These are phyloP conservation scores for Lasiodiplodia citricola DNA, from an alignment of 2,329 filamentous ascomycete genomes.

Conservation along the genomic window DNA sequence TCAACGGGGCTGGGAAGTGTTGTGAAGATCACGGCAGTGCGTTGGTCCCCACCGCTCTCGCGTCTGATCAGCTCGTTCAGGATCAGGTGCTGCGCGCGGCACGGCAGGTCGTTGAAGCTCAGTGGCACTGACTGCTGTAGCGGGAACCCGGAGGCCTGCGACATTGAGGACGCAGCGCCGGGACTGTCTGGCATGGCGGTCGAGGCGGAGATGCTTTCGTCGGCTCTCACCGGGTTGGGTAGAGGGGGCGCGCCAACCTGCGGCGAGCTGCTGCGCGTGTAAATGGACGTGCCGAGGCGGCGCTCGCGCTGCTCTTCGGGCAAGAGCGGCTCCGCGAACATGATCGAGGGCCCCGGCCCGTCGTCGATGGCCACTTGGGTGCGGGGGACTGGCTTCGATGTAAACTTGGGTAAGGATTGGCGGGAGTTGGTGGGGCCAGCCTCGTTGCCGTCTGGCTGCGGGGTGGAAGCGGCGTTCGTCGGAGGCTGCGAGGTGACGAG, in stretches of 20 bases:
- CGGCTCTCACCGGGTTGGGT: not conserved
- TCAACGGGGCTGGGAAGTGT: conserved; percentile 82
- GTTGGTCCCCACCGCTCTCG: conserved; percentile 27
- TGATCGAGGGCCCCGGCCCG: conserved; percentile 71
- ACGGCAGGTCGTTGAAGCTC: conserved; percentile 85
- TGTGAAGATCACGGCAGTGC: conserved; percentile 79
- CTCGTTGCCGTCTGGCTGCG: not conserved
- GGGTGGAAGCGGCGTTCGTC: not conserved
- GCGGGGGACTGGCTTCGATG: conserved; percentile 73
- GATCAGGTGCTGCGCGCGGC: conserved; percentile 83
- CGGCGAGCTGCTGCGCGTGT: conserved; percentile 19
- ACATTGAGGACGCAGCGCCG: not conserved
- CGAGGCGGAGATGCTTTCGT: not conserved
- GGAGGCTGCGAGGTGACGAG: conserved; percentile 5
- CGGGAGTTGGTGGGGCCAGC: conserved; percentile 59
- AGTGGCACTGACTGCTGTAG: conserved; percentile 69
- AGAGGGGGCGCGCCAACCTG: not conserved
- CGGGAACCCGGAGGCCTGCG: conserved; percentile 52
- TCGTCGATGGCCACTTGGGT: conserved; percentile 70
- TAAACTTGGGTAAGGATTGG: conserved; percentile 68
- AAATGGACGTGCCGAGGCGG: conserved; percentile 11
- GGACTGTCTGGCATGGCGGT: conserved; percentile 14
- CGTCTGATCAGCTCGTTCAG: conserved; percentile 79
- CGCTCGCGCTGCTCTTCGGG: conserved; percentile 28
- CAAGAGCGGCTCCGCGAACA: conserved; percentile 62